These are phyloP conservation scores for Athelia psychrophila DNA, from an alignment of 1,284 basidiomycete species.

Conservation along the genomic window DNA sequence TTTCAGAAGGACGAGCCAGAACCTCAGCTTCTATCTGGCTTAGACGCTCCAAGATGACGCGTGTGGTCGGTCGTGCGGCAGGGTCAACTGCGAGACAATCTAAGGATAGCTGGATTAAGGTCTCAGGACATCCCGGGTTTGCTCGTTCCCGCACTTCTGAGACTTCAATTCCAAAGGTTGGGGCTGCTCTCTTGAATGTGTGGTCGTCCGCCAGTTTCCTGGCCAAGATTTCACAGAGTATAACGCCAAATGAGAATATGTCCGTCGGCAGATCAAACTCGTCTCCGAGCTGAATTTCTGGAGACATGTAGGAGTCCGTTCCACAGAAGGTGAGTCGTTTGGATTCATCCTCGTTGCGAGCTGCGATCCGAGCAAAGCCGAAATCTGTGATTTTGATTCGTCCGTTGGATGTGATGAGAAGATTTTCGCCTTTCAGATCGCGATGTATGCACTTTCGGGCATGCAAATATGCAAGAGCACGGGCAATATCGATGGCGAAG, in stretches of 20 bases:
- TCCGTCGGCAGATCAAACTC: constrained; percentile 94
- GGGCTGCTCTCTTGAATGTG: constrained; percentile 78
- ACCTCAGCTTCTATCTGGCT: constrained; percentile 81
- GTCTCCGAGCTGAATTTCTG: constrained; percentile 89
- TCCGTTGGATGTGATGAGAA: constrained; percentile 91
- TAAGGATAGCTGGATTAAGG: constrained; percentile 76
- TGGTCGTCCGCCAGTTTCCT: constrained; percentile 82
- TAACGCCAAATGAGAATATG: constrained; percentile 92
- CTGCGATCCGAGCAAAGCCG: constrained; percentile 92
- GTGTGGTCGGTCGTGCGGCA: constrained; percentile 69
- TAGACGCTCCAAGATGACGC: constrained; percentile 73
- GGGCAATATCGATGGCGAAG: constrained; percentile 91
- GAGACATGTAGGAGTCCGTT: constrained; percentile 93
- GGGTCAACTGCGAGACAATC: constrained; percentile 79
- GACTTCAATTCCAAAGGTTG: constrained; percentile 75
- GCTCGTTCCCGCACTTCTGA: constrained; percentile 73
- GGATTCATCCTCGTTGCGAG: constrained; percentile 87
- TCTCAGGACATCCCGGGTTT: constrained; percentile 75
- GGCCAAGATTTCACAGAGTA: constrained; percentile 89
- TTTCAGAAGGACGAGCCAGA: constrained; percentile 60
- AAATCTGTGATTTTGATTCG: constrained; percentile 97
- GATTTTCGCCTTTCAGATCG: constrained; percentile 96
- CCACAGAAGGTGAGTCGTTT: constrained; percentile 94
- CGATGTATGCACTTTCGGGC: constrained; percentile 85
- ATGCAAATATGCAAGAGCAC: constrained; percentile 96